Evolutionary conservation across 805 yeast genomes (phyloP).

Genomic region (Starmerella floricola): DNA sequence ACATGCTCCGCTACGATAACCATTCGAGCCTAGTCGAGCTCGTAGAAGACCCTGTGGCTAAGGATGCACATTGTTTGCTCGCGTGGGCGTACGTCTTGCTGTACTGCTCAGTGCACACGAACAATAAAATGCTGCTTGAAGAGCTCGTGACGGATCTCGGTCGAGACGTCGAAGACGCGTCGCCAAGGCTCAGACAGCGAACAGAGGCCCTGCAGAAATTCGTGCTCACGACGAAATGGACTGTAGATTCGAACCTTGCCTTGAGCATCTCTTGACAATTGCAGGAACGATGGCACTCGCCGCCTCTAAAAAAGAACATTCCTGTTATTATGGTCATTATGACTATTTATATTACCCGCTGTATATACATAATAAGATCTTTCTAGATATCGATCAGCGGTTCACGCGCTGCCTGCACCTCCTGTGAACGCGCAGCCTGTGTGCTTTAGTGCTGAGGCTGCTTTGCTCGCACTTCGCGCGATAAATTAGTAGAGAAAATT

Average conservation of each 20-base stretch:
- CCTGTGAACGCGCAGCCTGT: too few species aligned
- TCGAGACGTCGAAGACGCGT: slow-evolving; percentile 47
- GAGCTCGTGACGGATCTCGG: slow-evolving; percentile 54
- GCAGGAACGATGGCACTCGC: too few species aligned
- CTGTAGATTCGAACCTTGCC: neutral
- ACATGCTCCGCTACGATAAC: slow-evolving; percentile 10
- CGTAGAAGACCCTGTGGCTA: slow-evolving; percentile 10
- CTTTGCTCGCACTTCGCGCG: too few species aligned
- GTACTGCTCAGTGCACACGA: slow-evolving; percentile 44
- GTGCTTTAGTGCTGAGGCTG: too few species aligned
- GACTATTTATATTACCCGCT: too few species aligned
- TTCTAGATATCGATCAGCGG: too few species aligned
- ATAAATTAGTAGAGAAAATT: too few species aligned
- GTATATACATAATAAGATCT: too few species aligned
- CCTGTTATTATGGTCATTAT: too few species aligned
- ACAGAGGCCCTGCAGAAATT: slow-evolving; percentile 29
- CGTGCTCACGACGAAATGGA: slow-evolving; percentile 14
- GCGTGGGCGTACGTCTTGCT: slow-evolving; percentile 88
- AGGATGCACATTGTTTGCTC: slow-evolving; percentile 59
- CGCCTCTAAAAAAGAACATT: too few species aligned
- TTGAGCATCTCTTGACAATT: neutral
- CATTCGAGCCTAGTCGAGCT: slow-evolving; percentile 9
- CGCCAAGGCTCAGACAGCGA: slow-evolving; percentile 37
- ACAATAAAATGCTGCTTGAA: slow-evolving; percentile 52
- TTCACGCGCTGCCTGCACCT: too few species aligned